Base-by-base conservation (phyloP, 768 basidiomycete genomes). In the Steccherinum ochraceum region DNA sequence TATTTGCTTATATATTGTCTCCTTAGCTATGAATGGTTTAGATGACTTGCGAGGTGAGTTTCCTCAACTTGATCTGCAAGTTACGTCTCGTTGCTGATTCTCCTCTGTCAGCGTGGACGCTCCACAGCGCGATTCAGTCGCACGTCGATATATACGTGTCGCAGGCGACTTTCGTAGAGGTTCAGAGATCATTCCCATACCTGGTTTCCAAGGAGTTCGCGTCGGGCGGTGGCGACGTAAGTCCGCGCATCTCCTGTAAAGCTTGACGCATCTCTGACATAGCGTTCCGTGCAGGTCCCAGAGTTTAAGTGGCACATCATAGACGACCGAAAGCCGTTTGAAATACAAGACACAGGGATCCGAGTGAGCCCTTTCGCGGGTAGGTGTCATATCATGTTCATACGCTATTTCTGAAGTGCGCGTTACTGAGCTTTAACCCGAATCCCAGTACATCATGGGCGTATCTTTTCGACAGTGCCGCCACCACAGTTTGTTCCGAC, bases 251-350 rank as follows among this genome's bases (percentile, higher is more conserved):
- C 3, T 21, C 26, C 43, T n/a, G 24, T 19, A 18, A 21, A 42
- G 21, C n/a, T 46, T 18, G 24, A 41, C 40, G 47, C n/a, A 16
- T 40, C 30, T 18, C 39, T 46, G 30, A 43, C 21, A 23, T 39
- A 24, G 41, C 45, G 57, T 46, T 44, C 35, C 35, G 24, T 40
- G 16, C 53, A 92, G 83, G 83, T 93, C 12, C 91, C 91, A 4
- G 81, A 86, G 54, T 84, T 93, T 61, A 75, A 76, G 59, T 93
- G 86, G 85, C 85, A 89, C 57, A 79, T 93, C 47, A 82, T 93
- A 56, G 76, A 82, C 40, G 81, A 89, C 55, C 74, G 74, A 16
- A 71, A 75, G 21, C 75, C 81, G 2, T 88, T 93, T 55, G 79
- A 84, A 49, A 79, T 93, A 21, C 74, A 70, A 47, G 75, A 78